A percentile compares a stretch with the other conserved stretches of the same genome.
These are phyloP conservation scores for Venturia nashicola DNA, from an alignment of 2,329 filamentous ascomycete genomes.

Conservation along the genomic window DNA sequence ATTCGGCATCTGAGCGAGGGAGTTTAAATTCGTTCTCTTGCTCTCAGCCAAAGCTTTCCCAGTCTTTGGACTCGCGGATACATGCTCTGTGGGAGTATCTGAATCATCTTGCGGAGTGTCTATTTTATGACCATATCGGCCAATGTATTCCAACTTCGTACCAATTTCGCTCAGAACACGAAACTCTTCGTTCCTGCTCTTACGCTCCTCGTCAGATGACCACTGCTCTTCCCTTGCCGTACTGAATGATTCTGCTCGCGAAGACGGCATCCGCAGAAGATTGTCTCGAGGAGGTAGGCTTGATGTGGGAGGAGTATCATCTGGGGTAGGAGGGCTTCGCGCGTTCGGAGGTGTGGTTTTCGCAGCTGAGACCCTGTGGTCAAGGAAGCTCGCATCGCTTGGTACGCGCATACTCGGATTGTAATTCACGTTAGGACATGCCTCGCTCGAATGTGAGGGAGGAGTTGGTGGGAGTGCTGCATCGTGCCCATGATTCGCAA, in stretches of 20 bases:
- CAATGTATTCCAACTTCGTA: not conserved
- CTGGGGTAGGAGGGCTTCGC: slow-evolving; percentile 22
- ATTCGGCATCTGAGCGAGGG: slow-evolving; percentile 15
- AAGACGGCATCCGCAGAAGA: slow-evolving; percentile 21
- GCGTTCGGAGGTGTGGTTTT: not conserved
- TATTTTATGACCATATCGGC: not conserved
- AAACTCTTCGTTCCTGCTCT: slow-evolving; percentile 1
- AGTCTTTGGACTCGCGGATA: not conserved
- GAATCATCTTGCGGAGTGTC: not conserved
- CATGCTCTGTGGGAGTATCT: not conserved
- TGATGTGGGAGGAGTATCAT: slow-evolving; percentile 20
- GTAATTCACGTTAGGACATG: not conserved
- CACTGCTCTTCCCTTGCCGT: slow-evolving; percentile 31
- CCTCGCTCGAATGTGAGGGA: slow-evolving; percentile 1
- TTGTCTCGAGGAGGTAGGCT: not conserved
- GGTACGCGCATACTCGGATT: not conserved
- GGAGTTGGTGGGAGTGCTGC: slow-evolving; percentile 7
- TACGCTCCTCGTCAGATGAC: slow-evolving; percentile 19
- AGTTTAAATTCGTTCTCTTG: slow-evolving; percentile 4
- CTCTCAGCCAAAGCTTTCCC: not conserved
- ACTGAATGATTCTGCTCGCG: slow-evolving; percentile 32
- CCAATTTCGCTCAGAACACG: not conserved
- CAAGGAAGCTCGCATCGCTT: not conserved
- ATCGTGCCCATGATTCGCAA: not conserved
- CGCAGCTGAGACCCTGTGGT: not conserved